Conservation (phyloP, 1,139 yeast species). For the Taiozyma sp. region DNA sequence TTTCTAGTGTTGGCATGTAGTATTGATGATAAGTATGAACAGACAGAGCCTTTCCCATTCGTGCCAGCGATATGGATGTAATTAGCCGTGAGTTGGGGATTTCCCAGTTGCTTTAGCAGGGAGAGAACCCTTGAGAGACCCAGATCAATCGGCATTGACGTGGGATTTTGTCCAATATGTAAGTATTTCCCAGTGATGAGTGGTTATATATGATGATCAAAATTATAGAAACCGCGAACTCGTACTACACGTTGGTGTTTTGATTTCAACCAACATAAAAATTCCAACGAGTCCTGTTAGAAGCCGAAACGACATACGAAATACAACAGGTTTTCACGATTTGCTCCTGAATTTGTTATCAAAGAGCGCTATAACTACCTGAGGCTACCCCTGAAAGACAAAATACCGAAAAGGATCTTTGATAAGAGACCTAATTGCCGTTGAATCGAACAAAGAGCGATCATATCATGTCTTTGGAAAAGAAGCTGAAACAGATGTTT, state of each 20-base stretch:
- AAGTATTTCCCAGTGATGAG: no score
- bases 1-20: constrained; percentile 37
- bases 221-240: not conserved
- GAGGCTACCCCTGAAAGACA: not conserved
- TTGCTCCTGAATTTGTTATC: not conserved
- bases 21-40: constrained; percentile 68
- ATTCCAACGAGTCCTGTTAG: not conserved
- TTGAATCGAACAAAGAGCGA: not conserved
- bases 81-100: constrained; percentile 59
- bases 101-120: constrained; percentile 56
- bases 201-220: no score
- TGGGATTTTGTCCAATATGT: no score
- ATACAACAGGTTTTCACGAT: not conserved
- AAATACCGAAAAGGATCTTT: not conserved
- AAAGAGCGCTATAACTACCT: not conserved
- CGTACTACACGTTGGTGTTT: not conserved
- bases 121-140: constrained; percentile 59
- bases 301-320: not conserved
- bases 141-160: constrained; percentile 44
- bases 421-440: no score
- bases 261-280: not conserved
- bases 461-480: constrained; percentile 35
- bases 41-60: constrained; percentile 90
- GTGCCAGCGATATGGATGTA: constrained; percentile 90
- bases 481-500: constrained; percentile 47